Base-by-base conservation (phyloP, 305 asterid genomes). In the Caryopteris hybrid region DNA sequence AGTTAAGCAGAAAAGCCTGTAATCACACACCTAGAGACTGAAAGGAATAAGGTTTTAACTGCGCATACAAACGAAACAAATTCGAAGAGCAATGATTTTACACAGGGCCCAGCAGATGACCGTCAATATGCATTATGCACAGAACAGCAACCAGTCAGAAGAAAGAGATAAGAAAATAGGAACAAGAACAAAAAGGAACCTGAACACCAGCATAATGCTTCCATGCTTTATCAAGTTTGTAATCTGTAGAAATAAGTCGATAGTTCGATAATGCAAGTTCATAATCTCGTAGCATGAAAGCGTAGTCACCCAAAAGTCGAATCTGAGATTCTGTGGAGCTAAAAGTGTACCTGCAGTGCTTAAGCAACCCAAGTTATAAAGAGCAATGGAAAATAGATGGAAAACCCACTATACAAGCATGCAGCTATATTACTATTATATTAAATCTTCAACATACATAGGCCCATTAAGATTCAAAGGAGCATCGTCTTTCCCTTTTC, bases 141-240 rank as follows among this genome's bases (percentile, higher is more conserved):
- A 45, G 47, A 52, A 56, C 58, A 53, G 17, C 59, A 55, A 69
- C 42, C 62, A 61, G 57, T 64, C 68, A 55, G 48, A 43, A 52
- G 51, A 58, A 76, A 59, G 55, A 39, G 60, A 16, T 53, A 58
- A 55, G 20, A 70, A 25, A 27, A 39, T 10, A 20, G 29, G 55
- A 48, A 50, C 14, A 25, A 38, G 25, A 29, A 58, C 42, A 8
- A 54, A 31, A 23, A 71, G 65, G 47, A 78, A 95, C 99, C 97
- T 95, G 99, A 75, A 88, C 95, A 63, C 97, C 97, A 70, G 98
- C 98, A 81, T 88, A 88, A 55, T 78, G 95, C 79, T 88, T 95
- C 99, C 97, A 95, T 48, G 96, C 96, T 79, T 95, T 91, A 77
- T 95, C 97, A 71, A 95, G 98, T 88, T 95, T 91, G 85, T 81